Evolutionary conservation across 2,329 filamentous ascomycete genomes (phyloP).

Genomic region (Aspergillus sp.): DNA sequence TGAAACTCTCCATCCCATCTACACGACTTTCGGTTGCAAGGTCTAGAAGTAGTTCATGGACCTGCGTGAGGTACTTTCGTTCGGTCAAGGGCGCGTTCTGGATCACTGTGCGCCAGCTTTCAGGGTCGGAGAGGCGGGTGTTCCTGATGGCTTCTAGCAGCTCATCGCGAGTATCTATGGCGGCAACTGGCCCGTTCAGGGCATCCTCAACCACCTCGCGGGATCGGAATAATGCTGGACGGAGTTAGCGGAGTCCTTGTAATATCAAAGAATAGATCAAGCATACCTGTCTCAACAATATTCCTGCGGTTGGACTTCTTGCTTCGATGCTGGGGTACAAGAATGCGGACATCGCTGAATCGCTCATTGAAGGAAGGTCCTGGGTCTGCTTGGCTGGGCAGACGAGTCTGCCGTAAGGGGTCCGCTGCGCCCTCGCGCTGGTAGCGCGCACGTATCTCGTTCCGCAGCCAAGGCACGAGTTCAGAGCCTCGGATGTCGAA

Average conservation of each 20-base stretch:
- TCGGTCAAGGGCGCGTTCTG: conserved; percentile 76
- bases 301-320: conserved; percentile 90
- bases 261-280: no score
- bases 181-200: conserved; percentile 76
- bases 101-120: conserved; percentile 80
- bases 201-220: conserved; percentile 69
- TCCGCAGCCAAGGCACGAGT: conserved; percentile 76
- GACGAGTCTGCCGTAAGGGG: conserved; percentile 47
- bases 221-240: conserved; percentile 53
- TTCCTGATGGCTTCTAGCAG: conserved; percentile 74
- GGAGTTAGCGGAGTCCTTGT: neutral
- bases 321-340: conserved; percentile 77
- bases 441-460: conserved; percentile 79
- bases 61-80: conserved; percentile 77
- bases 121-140: conserved; percentile 74
- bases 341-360: conserved; percentile 78
- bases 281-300: conserved; percentile 75
- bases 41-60: conserved; percentile 72
- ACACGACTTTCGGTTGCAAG: conserved; percentile 56
- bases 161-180: conserved; percentile 84
- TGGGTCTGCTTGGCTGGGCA: conserved; percentile 44
- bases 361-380: conserved; percentile 42
- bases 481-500: conserved; percentile 73
- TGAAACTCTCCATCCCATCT: conserved; percentile 56
- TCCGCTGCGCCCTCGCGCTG: conserved; percentile 55